A percentile compares a stretch with the other conserved stretches of the same genome.
These are phyloP conservation scores for Macrotyloma uniflorum DNA, from an alignment of 306 rosid species.

Conservation along the genomic window DNA sequence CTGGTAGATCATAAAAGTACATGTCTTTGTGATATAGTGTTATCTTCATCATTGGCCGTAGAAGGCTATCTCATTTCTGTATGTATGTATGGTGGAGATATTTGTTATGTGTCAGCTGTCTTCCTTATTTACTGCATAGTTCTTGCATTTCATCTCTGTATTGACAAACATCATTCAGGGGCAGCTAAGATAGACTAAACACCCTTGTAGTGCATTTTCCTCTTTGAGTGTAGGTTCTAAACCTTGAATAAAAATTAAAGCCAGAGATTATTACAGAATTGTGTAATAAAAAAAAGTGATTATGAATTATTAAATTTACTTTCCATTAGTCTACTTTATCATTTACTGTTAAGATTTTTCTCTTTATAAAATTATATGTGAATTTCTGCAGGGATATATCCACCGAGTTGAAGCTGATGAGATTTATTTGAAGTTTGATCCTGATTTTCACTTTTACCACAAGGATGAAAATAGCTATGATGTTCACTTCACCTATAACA, in stretches of 20 bases:
- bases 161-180: slow-evolving; percentile 1
- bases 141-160: slow-evolving; percentile 27
- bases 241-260: slow-evolving; percentile 7
- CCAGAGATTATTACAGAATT: not conserved
- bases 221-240: not conserved
- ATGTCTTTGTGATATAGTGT: not conserved
- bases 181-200: not conserved
- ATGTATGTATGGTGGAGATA: not conserved
- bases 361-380: not conserved
- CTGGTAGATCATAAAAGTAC: not conserved
- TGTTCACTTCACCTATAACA: slow-evolving; percentile 72
- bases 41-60: slow-evolving; percentile 10
- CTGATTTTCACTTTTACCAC: slow-evolving; percentile 54
- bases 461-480: slow-evolving; percentile 56
- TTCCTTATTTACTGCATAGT: not conserved
- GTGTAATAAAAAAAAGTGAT: slow-evolving; percentile 3
- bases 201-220: slow-evolving; percentile 3
- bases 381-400: slow-evolving; percentile 66
- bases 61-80: not conserved
- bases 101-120: not conserved
- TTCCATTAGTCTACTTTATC: not conserved
- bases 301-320: not conserved
- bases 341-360: slow-evolving; percentile 13
- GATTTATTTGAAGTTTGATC: slow-evolving; percentile 64
- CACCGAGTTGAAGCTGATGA: slow-evolving; percentile 90